Evolutionary conservation across 129 eudicot species (phyloP), one percentile per base, ranked within the genome.

Genomic region (Mikania micrantha): DNA sequence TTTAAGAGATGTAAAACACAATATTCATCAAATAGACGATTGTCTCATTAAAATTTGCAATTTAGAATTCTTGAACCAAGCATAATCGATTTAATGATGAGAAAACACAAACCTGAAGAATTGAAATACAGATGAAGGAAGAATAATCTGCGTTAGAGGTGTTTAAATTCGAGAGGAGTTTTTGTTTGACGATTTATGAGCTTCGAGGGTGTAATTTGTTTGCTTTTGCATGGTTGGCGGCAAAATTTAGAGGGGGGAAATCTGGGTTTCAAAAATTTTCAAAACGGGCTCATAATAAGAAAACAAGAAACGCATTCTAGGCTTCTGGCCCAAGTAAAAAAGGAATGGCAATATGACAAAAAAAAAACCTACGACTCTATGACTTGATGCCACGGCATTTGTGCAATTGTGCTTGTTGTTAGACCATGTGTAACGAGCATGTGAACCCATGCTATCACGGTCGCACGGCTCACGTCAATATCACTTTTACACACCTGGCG

Each of bases 221-320:
- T 24, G 48, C 42, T 61, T 61, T 36, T 61, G 66, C 27, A 60
- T 17, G 32, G 9, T 34, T 52, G 73, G 73, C 63, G 73, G 64
- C 35, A 41, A 41, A 41, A 5, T n/a, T 0, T 3, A 32, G 6
- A 32, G 36, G 36, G 1, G 52, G 20, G 29, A 70, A 70, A 56
- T 38, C 24, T 36, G 6, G 29, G 27, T 70, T 69, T 70, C 57
- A 70, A 70, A 70, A 31, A 54, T 24, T 56, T 56, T n/a, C n/a
- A n/a, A n/a, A n/a, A n/a, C n/a, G n/a, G n/a, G n/a, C n/a, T n/a
- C n/a, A n/a, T n/a, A n/a, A n/a, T n/a, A n/a, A n/a, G n/a, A n/a
- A n/a, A n/a, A n/a, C n/a, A n/a, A n/a, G n/a, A n/a, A n/a, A n/a
- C n/a, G n/a, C n/a, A n/a, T n/a, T n/a, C n/a, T n/a, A n/a, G n/a